Percentiles rank a stretch among this genome's conserved stretches.
These are phyloP conservation scores for Verticillium albo-atrum DNA, from an alignment of 2,329 filamentous ascomycete genomes.

Conservation along the genomic window DNA sequence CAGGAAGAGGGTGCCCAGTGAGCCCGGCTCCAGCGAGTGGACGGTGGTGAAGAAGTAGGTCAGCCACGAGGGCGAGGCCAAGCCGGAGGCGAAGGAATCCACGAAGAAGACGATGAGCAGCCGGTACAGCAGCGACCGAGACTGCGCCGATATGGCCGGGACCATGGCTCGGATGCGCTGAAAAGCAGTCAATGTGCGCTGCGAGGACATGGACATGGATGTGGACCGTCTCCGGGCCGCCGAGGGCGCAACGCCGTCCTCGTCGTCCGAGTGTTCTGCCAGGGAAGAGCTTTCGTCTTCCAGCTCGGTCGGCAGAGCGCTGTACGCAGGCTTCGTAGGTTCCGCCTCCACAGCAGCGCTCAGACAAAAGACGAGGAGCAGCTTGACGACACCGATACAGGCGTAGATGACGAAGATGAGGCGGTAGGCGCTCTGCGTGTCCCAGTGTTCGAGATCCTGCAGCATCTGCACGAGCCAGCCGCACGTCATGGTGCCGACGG, in stretches of 20 bases:
- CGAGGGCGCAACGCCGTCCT: neutral
- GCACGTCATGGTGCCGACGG: conserved; percentile 52
- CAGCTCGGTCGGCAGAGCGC: neutral
- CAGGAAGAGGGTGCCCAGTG: conserved; percentile 52
- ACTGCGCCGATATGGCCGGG: conserved; percentile 51
- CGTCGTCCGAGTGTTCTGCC: neutral
- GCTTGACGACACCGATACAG: conserved; percentile 51
- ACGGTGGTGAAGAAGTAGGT: conserved; percentile 50
- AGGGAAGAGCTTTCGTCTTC: neutral
- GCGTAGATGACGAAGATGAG: conserved; percentile 55
- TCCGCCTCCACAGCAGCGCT: conserved; percentile 40
- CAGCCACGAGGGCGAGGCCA: conserved; percentile 60
- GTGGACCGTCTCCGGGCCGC: neutral
- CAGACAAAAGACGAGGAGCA: conserved; percentile 45
- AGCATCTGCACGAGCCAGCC: conserved; percentile 56
- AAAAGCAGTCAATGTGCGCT: conserved; percentile 41
- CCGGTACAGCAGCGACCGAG: conserved; percentile 55
- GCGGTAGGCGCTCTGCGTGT: conserved; percentile 43
- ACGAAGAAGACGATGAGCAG: conserved; percentile 44
- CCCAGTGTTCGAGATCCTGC: conserved; percentile 35
- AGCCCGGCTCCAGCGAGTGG: conserved; percentile 42
- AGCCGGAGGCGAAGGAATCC: conserved; percentile 56
- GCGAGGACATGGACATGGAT: neutral
- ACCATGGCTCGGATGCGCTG: conserved; percentile 42
- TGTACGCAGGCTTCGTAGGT: neutral